Percentiles rank a stretch among this genome's conserved stretches.
Conservation (phyloP, 805 yeast species). For the Saccharomyces paradoxus region DNA sequence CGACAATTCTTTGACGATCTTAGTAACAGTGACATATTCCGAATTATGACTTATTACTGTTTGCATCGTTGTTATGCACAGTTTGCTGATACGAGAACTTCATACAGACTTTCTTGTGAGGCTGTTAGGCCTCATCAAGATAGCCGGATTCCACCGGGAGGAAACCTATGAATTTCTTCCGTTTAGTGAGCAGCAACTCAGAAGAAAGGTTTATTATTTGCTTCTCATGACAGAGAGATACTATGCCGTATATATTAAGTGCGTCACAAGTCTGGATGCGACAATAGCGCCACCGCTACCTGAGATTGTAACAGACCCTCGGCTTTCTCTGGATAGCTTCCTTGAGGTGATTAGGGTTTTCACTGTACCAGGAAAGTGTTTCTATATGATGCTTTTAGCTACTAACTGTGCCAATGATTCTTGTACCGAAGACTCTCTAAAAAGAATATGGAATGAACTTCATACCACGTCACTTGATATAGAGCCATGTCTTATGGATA, state of each 20-base stretch:
- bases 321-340: not conserved
- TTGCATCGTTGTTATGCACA: too few relatives aligned
- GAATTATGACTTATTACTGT: too few relatives aligned
- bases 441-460: not conserved
- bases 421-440: not conserved
- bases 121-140: not conserved
- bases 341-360: not conserved
- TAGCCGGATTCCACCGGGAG: not conserved
- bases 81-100: too few relatives aligned
- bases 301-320: not conserved
- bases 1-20: slow-evolving; percentile 84
- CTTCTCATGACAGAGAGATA: not conserved
- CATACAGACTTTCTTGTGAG: not conserved
- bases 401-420: too few relatives aligned
- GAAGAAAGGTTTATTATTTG: not conserved
- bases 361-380: not conserved
- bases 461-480: not conserved
- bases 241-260: not conserved
- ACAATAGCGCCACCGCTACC: too few relatives aligned
- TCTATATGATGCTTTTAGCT: not conserved
- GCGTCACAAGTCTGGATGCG: too few relatives aligned
- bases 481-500: not conserved
- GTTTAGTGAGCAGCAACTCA: not conserved
- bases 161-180: not conserved
- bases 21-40: too few relatives aligned